A percentile compares a stretch with the other conserved stretches of the same genome.
Evolutionary conservation across 768 basidiomycete genomes (phyloP).

Genomic region (Russula brevipes): DNA sequence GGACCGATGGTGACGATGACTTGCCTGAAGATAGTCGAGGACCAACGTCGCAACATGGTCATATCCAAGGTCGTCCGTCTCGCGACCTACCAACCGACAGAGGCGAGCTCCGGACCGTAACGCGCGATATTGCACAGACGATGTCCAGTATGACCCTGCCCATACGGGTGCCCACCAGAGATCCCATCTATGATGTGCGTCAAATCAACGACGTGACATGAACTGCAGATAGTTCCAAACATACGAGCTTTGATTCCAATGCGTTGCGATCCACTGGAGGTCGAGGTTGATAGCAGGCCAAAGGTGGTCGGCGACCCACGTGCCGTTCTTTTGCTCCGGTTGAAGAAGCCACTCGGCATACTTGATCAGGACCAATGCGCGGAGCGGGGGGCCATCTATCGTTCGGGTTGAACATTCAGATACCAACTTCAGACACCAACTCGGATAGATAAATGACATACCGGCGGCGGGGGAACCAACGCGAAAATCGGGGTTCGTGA

Average conservation of each 20-base stretch:
- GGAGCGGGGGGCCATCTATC: conserved; percentile 17
- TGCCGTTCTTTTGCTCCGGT: conserved; percentile 12
- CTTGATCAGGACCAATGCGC: conserved; percentile 12
- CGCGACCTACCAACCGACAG: conserved; percentile 5
- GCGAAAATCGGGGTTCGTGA: neutral
- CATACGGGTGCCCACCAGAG: conserved; percentile 19
- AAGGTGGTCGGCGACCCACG: conserved; percentile 16
- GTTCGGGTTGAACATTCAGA: neutral
- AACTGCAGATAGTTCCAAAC: neutral
- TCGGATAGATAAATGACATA: neutral
- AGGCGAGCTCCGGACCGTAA: conserved; percentile 9
- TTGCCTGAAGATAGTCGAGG: conserved; percentile 14
- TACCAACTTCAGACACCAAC: neutral
- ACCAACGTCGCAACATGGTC: conserved; percentile 1
- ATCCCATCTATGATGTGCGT: neutral
- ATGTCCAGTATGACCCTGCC: conserved; percentile 18
- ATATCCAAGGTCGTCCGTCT: neutral
- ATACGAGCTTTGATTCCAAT: neutral
- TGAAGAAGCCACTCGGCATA: conserved; percentile 17
- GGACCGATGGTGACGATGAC: neutral
- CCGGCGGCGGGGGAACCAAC: conserved; percentile 13
- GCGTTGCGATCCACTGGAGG: neutral
- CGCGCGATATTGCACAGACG: conserved; percentile 20
- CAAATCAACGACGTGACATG: neutral
- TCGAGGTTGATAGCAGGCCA: conserved; percentile 19